Conservation (phyloP, 345 rosid species). For the Rhodamnia rubescens region DNA sequence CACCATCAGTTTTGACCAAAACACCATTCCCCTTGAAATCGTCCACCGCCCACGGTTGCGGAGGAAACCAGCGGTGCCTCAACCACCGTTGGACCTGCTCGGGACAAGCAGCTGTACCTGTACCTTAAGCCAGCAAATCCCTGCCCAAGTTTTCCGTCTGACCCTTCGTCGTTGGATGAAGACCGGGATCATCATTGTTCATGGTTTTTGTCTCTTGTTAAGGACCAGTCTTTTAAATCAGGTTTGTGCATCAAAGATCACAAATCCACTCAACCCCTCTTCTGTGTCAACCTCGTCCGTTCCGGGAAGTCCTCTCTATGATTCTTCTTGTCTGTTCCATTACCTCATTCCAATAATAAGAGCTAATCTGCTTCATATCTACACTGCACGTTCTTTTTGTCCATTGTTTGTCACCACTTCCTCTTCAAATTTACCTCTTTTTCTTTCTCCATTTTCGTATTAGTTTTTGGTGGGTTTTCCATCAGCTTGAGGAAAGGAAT, state of each 20-base stretch:
- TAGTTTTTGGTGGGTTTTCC: too few relatives aligned
- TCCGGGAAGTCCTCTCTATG: not conserved
- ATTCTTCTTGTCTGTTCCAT: not conserved
- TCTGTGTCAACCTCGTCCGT: not conserved
- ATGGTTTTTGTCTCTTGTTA: not conserved
- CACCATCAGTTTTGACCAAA: not conserved
- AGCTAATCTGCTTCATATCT: not conserved
- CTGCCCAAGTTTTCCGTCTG: not conserved
- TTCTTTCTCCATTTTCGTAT: not conserved
- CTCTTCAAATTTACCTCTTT: not conserved
- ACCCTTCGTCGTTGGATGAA: not conserved
- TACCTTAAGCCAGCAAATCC: not conserved
- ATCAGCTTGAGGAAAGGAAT: too few relatives aligned
- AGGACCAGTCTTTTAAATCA: not conserved
- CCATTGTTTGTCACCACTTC: not conserved
- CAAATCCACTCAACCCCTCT: not conserved
- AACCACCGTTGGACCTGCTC: not conserved
- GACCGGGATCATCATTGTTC: not conserved
- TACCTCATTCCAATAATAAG: not conserved
- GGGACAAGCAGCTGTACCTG: fast-evolving
- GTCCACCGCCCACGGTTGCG: not conserved
- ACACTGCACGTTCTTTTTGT: not conserved
- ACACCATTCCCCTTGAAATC: not conserved
- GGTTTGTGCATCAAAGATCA: not conserved
- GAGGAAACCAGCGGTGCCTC: not conserved